Base-by-base conservation (phyloP, 1,139 yeast species). In the Blastobotrys serpentis region DNA sequence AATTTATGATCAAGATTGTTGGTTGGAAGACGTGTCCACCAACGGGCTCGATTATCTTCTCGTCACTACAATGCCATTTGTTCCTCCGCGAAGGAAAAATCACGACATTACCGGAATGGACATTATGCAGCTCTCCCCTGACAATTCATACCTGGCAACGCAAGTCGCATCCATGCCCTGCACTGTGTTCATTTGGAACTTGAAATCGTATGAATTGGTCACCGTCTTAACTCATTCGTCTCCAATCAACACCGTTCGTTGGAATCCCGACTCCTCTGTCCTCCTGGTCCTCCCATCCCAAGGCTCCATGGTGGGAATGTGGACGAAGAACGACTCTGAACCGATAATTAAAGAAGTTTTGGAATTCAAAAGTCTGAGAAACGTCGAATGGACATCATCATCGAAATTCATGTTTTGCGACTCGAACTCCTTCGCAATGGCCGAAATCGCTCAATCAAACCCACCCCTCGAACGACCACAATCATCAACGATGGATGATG, bases 111-210 rank as follows among this genome's bases (percentile, higher is more conserved):
- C 37, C 2, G 45, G 49, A n/a, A 33, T 49, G 10, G 19, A 26
- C 10, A 13, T 19, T 22, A 4, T 58, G 41, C 43, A 52, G 33
- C 32, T 55, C 14, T 55, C 60, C 2, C 46, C 50, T 1, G 41
- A 43, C 26, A 49, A 51, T 7, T 33, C 39, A n/a, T 42, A 46
- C 5, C 22, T 58, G 17, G 63, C 60, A 2, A 49, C 54, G 1
- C 40, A 36, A 8, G 45, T 49, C 7, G 53, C 52, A 6, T 48
- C 55, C 2, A 47, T 48, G 52, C 61, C 63, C 2, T 44, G 52
- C 14, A 43, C 58, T 1, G 56, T 55, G 1, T 59, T 61, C 60
- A 42, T 59, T 2, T 59, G 63, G 63, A 40, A 23, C 6, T n/a
- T 52, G 43, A 6, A 51, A 41, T 11, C 21, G 30, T 2, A 21